Evolutionary conservation across 768 basidiomycete species (phyloP).

Genomic region (Pleurotus pulmonarius): DNA sequence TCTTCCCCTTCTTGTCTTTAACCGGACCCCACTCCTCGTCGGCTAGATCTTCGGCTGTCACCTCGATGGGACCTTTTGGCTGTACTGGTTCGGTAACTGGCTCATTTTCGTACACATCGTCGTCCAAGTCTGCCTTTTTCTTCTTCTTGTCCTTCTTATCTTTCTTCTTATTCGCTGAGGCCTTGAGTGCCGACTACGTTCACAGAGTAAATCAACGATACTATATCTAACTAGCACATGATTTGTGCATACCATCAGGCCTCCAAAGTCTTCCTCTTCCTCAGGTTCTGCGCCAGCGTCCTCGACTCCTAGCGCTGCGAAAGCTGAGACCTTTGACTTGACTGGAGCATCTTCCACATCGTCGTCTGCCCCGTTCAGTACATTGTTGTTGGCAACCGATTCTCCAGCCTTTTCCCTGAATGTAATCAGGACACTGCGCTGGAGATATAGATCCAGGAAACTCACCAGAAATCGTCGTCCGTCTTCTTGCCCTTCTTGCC

Average conservation of each 20-base stretch:
- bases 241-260: constrained; percentile 59
- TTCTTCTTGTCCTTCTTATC: constrained; percentile 46
- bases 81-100: constrained; percentile 13
- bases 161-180: constrained; percentile 48
- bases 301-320: constrained; percentile 44
- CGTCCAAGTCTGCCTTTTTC: constrained; percentile 49
- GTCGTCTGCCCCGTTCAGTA: constrained; percentile 24
- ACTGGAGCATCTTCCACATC: constrained; percentile 32
- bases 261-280: constrained; percentile 67
- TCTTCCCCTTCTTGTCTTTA: constrained; percentile 61
- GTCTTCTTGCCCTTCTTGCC: constrained; percentile 85
- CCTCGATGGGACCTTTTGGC: constrained; percentile 41
- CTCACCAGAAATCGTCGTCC: constrained; percentile 83
- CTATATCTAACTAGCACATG: constrained; percentile 8
- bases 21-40: constrained; percentile 71
- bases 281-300: constrained; percentile 41
- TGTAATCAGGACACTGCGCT: constrained; percentile 12
- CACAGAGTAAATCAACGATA: constrained; percentile 9
- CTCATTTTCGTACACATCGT: constrained; percentile 24
- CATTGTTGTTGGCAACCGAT: constrained; percentile 40
- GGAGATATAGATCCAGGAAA: constrained; percentile 11
- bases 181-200: constrained; percentile 60
- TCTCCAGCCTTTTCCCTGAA: constrained; percentile 66
- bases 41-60: constrained; percentile 68
- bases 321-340: constrained; percentile 44